These are phyloP conservation scores for Nyssa sinensis DNA, from an alignment of 148 eudicot species.

Conservation along the genomic window DNA sequence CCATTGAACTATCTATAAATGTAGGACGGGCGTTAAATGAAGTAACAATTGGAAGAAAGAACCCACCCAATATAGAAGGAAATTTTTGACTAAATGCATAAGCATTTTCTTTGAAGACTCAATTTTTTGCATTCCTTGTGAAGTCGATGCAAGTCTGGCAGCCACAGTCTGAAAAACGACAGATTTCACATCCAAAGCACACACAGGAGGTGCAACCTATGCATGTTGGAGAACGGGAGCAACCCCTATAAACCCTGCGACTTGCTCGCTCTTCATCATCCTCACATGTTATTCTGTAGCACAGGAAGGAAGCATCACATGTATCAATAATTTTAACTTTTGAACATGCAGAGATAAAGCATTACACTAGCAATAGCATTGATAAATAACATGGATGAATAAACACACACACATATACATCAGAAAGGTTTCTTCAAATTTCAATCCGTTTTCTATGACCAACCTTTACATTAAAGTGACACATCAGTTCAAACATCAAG, in stretches of 20 bases:
- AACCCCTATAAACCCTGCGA: constrained; percentile 56
- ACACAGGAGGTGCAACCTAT: constrained; percentile 72
- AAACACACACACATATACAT: not conserved
- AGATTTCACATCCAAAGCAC: constrained; percentile 66
- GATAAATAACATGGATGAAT: not conserved
- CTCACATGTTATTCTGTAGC: constrained; percentile 46
- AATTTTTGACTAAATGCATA: not conserved
- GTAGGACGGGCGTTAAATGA: constrained; percentile 9
- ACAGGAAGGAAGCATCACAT: constrained; percentile 2
- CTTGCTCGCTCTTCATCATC: constrained; percentile 71
- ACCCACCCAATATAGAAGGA: constrained; percentile 9
- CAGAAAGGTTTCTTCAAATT: not conserved
- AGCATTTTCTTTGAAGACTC: constrained; percentile 1
- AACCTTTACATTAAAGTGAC: not conserved
- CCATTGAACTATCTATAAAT: not conserved
- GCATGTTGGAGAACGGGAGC: constrained; percentile 52
- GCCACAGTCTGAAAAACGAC: constrained; percentile 65
- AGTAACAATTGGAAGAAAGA: constrained; percentile 1
- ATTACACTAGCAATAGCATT: not conserved
- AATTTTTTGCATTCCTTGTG: constrained; percentile 41
- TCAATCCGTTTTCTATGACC: not conserved
- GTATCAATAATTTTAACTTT: not conserved
- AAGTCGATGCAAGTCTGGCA: constrained; percentile 69
- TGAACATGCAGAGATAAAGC: not conserved
- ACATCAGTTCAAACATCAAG: not conserved